Base-by-base conservation (phyloP, 1,284 basidiomycete species). In the Puccinia brachypodii region DNA sequence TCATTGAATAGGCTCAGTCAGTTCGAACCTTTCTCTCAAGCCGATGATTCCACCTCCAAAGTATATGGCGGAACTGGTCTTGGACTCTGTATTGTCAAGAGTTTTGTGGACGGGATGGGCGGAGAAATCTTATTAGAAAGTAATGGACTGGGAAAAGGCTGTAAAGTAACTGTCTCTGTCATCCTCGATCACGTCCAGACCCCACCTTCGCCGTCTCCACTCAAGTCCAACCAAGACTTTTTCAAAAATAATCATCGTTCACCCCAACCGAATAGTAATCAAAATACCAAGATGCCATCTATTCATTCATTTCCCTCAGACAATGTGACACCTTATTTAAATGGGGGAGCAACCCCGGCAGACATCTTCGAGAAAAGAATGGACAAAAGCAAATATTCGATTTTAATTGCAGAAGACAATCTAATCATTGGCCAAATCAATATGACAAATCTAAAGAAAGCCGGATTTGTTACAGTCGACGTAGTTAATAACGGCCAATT, bases 61-160 rank as follows among this genome's bases (percentile, higher is more conserved):
- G 16, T 64, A 19, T 77, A 77, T 36, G 75, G 75, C 14, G 75
- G 75, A 64, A 22, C 36, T 68, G 64, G 64, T 28, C 56, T 78
- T 56, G 85, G 85, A 28, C 83, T 86, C n/a, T 85, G 84, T 62
- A 86, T 86, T 53, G 85, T 84, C 79, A 85, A 85, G 75, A 85
- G 84, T 42, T 83, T 86, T n/a, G 85, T 86, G 28, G 85, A 86
- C 66, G 83, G 85, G 47, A 85, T 86, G 85, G 83, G 83, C 68
- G 85, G 85, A 2, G 83, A 84, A 38, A 85, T 86, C 40, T 84
- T 84, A 11, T 83, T 86, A 38, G 84, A 85, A 68, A 85, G 85
- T 50, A 83, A 85, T 8, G 85, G 85, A 64, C 31, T 66, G 53
- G 84, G 84, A 82, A 83, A 85, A 75, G 85, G 85, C 19, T 85